Percentiles rank a stretch among this genome's conserved stretches.
Conservation (phyloP, 129 eudicot species). For the Flaveria bidentis region DNA sequence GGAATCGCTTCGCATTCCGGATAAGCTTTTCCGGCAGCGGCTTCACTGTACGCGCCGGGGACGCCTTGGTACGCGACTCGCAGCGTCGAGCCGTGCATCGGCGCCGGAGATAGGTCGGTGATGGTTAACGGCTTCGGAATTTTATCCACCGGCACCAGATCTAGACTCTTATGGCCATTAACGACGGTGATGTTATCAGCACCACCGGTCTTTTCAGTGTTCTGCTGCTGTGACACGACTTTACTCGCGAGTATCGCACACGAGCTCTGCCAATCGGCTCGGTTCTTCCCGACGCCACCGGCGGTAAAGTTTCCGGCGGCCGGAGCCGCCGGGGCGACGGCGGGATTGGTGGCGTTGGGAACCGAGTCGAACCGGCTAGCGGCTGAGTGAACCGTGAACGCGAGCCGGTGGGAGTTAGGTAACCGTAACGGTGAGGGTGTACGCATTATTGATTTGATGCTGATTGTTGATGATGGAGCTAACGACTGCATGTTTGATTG, state of each 20-base stretch:
- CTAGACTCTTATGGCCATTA: constrained; percentile 60
- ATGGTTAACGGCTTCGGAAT: constrained; percentile 69
- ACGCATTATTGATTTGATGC: constrained; percentile 41
- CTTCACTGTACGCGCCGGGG: constrained; percentile 99
- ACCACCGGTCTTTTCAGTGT: constrained; percentile 51
- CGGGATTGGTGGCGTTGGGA: constrained; percentile 26
- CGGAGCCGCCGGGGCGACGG: constrained; percentile 22
- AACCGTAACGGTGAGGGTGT: constrained; percentile 29
- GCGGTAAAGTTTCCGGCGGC: constrained; percentile 17
- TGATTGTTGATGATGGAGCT: constrained; percentile 36
- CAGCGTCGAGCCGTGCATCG: constrained; percentile 77
- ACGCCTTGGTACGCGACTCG: constrained; percentile 98
- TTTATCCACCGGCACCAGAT: constrained; percentile 60
- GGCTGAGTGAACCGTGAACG: constrained; percentile 45
- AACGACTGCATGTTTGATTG: constrained; percentile 50
- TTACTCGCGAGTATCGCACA: constrained; percentile 87
- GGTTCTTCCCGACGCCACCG: constrained; percentile 48
- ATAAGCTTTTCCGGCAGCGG: constrained; percentile 96
- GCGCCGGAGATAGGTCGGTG: constrained; percentile 84
- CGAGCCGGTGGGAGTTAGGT: constrained; percentile 29
- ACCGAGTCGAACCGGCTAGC: constrained; percentile 55
- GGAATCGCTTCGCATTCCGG: constrained; percentile 88
- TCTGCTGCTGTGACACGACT: constrained; percentile 64
- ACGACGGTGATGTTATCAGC: constrained; percentile 51
- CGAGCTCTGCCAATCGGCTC: constrained; percentile 93